Conservation (phyloP, 2,329 filamentous ascomycete species). For the Ambrosiella xylebori region DNA sequence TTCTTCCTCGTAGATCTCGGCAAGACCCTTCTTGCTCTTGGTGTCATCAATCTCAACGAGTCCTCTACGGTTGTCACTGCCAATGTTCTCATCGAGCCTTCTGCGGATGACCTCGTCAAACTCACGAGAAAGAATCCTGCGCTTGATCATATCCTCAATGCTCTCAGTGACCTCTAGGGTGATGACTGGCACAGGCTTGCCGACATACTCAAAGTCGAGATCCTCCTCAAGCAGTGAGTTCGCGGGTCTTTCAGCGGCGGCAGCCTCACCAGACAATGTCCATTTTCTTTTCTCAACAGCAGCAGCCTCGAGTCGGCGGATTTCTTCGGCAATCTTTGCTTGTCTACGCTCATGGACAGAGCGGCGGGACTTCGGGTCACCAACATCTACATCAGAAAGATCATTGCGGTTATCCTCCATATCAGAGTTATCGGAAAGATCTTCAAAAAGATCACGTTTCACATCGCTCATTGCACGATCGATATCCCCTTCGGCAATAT, state of each 20-base stretch:
- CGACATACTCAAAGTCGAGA: conserved; percentile 84
- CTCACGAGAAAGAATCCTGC: conserved; percentile 72
- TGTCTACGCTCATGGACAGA: conserved; percentile 79
- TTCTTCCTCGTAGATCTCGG: conserved; percentile 88
- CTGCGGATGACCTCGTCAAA: conserved; percentile 84
- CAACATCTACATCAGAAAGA: conserved; percentile 47
- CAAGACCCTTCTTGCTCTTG: conserved; percentile 73
- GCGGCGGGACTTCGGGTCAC: conserved; percentile 52
- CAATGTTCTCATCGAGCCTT: conserved; percentile 49
- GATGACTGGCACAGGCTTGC: conserved; percentile 87
- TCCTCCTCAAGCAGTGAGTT: conserved; percentile 93
- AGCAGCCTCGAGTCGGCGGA: conserved; percentile 74
- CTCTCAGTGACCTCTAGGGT: conserved; percentile 79
- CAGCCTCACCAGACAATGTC: conserved; percentile 77
- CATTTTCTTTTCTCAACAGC: conserved; percentile 83
- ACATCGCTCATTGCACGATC: conserved; percentile 74
- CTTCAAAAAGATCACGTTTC: conserved; percentile 78
- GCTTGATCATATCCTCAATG: conserved; percentile 88
- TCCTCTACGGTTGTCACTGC: conserved; percentile 47
- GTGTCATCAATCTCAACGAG: conserved; percentile 69
- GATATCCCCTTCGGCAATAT: conserved; percentile 46
- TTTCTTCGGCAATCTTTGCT: conserved; percentile 74
- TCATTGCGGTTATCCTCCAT: conserved; percentile 40
- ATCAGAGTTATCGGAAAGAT: conserved; percentile 50
- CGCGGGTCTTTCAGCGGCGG: conserved; percentile 61